These are phyloP conservation scores for Plasmodium adleri DNA, from an alignment of 169 alveolate species.

Conservation along the genomic window DNA sequence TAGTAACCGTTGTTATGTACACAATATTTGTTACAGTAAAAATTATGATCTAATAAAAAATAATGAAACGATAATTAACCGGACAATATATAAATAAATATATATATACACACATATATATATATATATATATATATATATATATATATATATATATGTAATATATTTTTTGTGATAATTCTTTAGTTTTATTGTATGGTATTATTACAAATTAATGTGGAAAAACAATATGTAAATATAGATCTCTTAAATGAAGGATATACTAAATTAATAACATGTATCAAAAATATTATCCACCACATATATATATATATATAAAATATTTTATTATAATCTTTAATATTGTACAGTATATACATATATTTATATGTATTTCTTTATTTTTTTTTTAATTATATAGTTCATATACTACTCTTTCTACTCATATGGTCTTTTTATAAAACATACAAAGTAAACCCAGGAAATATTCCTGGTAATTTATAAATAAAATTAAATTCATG, in stretches of 20 bases:
- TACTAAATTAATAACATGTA: constrained; percentile 44
- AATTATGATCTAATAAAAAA: neutral
- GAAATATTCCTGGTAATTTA: constrained; percentile 27
- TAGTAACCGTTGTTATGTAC: constrained; percentile 64
- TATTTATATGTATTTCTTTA: neutral
- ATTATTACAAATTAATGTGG: constrained; percentile 44
- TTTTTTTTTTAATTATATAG: constrained; percentile 1
- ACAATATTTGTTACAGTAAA: constrained; percentile 61
- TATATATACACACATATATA: neutral
- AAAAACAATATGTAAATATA: constrained; percentile 35
- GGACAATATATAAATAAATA: neutral
- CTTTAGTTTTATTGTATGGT: constrained; percentile 47
- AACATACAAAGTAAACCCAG: constrained; percentile 48
- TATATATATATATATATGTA: neutral
- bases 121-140: neutral
- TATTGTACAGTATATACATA: neutral
- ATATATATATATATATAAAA: neutral
- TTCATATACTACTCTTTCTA: constrained; percentile 22
- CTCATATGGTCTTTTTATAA: constrained; percentile 62
- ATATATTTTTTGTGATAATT: neutral
- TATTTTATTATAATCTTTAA: neutral
- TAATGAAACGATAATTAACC: neutral
- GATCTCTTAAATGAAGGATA: constrained; percentile 48
- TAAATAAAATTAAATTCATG: constrained; percentile 1
- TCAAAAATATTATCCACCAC: neutral